A percentile compares a stretch with the other conserved stretches of the same genome.
These are phyloP conservation scores for Aquilaria agallochum DNA, from an alignment of 441 rosid genomes.

Conservation along the genomic window DNA sequence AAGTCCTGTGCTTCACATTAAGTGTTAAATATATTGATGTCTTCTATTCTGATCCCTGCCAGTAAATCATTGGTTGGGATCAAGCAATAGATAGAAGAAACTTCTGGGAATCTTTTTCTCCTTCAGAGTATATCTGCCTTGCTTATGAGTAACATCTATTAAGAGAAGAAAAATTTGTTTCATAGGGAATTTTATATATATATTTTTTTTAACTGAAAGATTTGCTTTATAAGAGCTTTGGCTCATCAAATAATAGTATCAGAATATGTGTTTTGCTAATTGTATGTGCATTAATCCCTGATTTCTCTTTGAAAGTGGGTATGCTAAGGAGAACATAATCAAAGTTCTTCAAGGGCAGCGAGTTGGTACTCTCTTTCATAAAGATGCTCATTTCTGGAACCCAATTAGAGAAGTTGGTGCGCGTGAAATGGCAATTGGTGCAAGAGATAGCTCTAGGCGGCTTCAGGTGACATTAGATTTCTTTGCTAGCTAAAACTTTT, in stretches of 20 bases:
- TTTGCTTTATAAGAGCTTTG: no score
- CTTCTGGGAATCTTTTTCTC: no score
- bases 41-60: no score
- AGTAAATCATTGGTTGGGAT: no score
- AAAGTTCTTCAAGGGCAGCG: constrained; percentile 83
- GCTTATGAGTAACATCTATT: no score
- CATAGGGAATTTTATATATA: no score
- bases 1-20: no score
- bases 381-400: constrained; percentile 75
- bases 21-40: no score
- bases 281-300: constrained; percentile 8
- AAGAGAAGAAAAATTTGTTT: no score
- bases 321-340: constrained; percentile 61
- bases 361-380: constrained; percentile 92
- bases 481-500: constrained; percentile 8
- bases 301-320: constrained; percentile 64
- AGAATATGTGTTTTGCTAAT: background rate
- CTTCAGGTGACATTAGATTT: constrained; percentile 69
- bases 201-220: no score
- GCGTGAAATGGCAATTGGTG: constrained; percentile 93
- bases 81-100: no score
- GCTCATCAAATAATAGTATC: background rate
- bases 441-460: constrained; percentile 92
- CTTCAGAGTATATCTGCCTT: no score
- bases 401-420: constrained; percentile 49